These are phyloP conservation scores for Viola pubescens DNA, from an alignment of 441 rosid genomes.

Conservation along the genomic window DNA sequence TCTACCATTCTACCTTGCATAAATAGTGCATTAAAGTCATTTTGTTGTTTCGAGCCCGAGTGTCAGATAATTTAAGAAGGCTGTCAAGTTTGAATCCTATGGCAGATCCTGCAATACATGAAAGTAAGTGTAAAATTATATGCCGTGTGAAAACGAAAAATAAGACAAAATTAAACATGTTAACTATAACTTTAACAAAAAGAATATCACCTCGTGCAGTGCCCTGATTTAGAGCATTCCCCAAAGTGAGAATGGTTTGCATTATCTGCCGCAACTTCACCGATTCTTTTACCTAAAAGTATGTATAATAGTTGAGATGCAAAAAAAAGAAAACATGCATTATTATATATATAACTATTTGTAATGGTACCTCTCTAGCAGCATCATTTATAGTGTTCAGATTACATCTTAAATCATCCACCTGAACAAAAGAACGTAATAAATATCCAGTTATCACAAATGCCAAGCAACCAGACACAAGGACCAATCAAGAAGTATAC, in stretches of 20 bases:
- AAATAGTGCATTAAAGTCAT: constrained; percentile 96
- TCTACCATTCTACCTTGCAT: constrained; percentile 58
- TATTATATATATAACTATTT: constrained; percentile 10
- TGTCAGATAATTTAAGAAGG: constrained; percentile 90
- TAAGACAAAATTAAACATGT: neutral
- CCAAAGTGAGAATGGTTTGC: constrained; percentile 90
- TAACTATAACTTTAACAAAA: constrained; percentile 4
- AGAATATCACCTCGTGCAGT: constrained; percentile 72
- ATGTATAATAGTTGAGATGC: constrained; percentile 20
- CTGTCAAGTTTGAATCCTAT: constrained; percentile 96
- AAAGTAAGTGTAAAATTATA: constrained; percentile 1
- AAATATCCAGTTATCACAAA: constrained; percentile 4
- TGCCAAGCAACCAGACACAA: constrained; percentile 10
- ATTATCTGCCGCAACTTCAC: constrained; percentile 88
- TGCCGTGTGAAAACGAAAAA: constrained; percentile 4
- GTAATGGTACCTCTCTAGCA: constrained; percentile 58
- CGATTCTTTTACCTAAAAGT: constrained; percentile 79
- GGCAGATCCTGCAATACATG: constrained; percentile 63
- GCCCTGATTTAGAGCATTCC: constrained; percentile 98
- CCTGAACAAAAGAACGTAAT: constrained; percentile 35
- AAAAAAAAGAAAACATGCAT: constrained; percentile 8
- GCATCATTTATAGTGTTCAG: constrained; percentile 65
- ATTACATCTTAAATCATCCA: constrained; percentile 64
- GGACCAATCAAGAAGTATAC: constrained; percentile 27
- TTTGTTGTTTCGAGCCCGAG: constrained; percentile 94